These are phyloP conservation scores for Acanthamoeba culbertsoni DNA, from an alignment of 208 protist species.

Conservation along the genomic window DNA sequence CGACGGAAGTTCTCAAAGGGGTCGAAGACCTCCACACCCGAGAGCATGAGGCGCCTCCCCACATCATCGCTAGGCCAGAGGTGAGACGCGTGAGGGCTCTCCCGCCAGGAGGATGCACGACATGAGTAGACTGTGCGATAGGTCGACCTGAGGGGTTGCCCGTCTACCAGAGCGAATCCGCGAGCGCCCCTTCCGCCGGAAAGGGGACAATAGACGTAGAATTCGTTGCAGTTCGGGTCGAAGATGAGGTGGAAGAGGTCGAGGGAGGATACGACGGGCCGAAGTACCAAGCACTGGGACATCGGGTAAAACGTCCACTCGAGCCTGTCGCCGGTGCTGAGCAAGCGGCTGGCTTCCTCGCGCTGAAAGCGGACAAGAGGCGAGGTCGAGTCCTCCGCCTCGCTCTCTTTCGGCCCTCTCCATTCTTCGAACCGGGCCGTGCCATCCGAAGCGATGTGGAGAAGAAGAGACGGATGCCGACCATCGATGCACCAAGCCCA, in stretches of 20 bases:
- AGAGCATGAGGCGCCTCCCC: background rate
- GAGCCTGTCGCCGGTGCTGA: background rate
- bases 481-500: background rate
- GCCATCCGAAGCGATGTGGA: background rate
- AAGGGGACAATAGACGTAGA: slow-evolving; percentile 9
- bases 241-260: background rate
- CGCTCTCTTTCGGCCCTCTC: background rate
- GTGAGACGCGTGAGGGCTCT: too few relatives aligned
- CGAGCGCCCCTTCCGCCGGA: background rate
- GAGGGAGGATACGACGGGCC: too few relatives aligned
- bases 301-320: background rate
- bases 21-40: background rate
- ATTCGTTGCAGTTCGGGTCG: background rate
- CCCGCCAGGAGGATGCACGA: background rate
- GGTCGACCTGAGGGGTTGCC: background rate
- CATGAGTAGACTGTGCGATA: background rate
- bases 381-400: background rate
- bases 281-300: background rate
- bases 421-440: background rate
- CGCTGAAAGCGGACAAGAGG: background rate
- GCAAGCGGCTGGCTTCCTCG: background rate
- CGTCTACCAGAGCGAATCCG: background rate
- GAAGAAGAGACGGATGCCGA: background rate
- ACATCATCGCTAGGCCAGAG: background rate
- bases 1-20: slow-evolving; percentile 6